Base-by-base conservation (phyloP, 2,329 filamentous ascomycete genomes). In the Neophaeococcomyces aloes region DNA sequence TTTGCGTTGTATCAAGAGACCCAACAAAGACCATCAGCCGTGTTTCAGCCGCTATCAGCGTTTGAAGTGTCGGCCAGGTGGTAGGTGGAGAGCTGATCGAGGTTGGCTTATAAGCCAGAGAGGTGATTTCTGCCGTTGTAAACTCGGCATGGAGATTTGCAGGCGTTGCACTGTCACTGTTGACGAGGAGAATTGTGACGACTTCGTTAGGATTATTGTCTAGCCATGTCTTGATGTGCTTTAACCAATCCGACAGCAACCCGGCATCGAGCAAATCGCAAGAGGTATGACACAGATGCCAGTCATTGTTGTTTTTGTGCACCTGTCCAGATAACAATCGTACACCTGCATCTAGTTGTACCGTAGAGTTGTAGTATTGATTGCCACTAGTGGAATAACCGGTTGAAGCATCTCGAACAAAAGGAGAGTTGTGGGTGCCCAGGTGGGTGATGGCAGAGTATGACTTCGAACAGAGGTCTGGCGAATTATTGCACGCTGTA, bases 381-480 rank as follows among this genome's bases (percentile, higher is more conserved):
- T 86, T 83, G 4, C 81, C 83, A 2, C 78, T 74, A 2, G 78
- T 61, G 19, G 76, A 78, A 60, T 80, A 75, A 48, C 65, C 67
- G 1, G 77, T 81, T 44, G 70, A 72, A 19, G 65, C 60, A 55
- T 86, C 79, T 38, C 81, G 71, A 33, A 87, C 61, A 59, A 87
- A 88, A 8, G 83, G 71, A 48, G 76, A 79, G 64, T 87, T 74
- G 65, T 88, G 84, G 14, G 81, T 82, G 17, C 83, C 83, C 57
- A 89, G 75, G 60, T 88, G 75, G 2, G 84, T 88, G 54, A 91
- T 75, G 53, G 82, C 77, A 65, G 78, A 79, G 67, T 91, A 91
- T 14, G 75, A 65, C 50, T 76, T 76, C 48, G 65, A 68, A 68
- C 86, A 91, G 31, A 91, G 74, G 33, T 71, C 66, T 0, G 83